These are phyloP conservation scores for Macrocystidia cucumis DNA, from an alignment of 1,284 basidiomycete genomes.

Conservation along the genomic window DNA sequence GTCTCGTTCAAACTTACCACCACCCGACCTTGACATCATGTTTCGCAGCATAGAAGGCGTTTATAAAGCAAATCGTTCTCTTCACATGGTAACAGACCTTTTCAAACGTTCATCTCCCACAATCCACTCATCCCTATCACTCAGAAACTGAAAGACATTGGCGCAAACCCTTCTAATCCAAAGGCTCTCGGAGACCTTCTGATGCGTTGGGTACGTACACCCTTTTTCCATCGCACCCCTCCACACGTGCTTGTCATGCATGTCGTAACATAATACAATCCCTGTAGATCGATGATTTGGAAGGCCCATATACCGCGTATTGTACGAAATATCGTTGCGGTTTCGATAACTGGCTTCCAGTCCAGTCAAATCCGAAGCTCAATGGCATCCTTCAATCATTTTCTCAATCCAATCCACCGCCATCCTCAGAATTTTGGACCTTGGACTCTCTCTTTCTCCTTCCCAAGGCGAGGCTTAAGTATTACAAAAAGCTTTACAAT, in stretches of 20 bases:
- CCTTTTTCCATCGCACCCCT: too few relatives aligned
- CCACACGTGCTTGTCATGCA: too few relatives aligned
- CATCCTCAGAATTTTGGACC: conserved; percentile 62
- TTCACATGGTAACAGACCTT: conserved; percentile 56
- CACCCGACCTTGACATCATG: conserved; percentile 87
- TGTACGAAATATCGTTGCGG: conserved; percentile 66
- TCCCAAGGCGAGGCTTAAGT: conserved; percentile 79
- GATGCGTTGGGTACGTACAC: conserved; percentile 83
- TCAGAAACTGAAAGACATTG: conserved; percentile 92
- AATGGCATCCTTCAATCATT: conserved; percentile 64
- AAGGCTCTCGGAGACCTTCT: conserved; percentile 93
- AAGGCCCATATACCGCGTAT: conserved; percentile 82
- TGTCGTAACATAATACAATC: conserved; percentile 3
- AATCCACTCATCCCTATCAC: conserved; percentile 4
- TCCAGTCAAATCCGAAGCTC: conserved; percentile 71
- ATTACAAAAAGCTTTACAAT: conserved; percentile 90
- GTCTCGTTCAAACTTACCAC: conserved; percentile 93
- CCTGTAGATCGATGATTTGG: conserved; percentile 80
- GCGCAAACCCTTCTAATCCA: conserved; percentile 87
- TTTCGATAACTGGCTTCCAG: conserved; percentile 80
- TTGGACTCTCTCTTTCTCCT: conserved; percentile 85
- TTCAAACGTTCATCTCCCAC: conserved; percentile 11
- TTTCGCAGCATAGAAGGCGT: conserved; percentile 90
- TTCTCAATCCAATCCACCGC: conserved; percentile 55
- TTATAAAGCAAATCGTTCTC: conserved; percentile 84